These are phyloP conservation scores for Coccomyxa subellipsoidea DNA, from an alignment of 163 green algal species.

Conservation along the genomic window DNA sequence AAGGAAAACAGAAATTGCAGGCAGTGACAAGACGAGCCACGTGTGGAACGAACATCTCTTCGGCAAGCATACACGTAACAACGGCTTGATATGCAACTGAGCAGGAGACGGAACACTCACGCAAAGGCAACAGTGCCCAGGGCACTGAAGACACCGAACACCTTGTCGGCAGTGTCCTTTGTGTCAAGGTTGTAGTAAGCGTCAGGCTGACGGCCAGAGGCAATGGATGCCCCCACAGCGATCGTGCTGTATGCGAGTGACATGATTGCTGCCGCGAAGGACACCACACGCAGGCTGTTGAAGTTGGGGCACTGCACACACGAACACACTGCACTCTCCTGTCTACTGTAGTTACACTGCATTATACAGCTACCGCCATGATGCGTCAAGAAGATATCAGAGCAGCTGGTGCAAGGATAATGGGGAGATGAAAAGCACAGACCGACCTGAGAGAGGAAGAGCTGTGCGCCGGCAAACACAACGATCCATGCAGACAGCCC, in stretches of 20 bases:
- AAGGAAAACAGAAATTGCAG: neutral
- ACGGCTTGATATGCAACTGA: no score
- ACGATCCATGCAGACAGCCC: conserved; percentile 31
- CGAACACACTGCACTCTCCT: no score
- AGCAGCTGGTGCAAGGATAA: neutral
- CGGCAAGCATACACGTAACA: no score
- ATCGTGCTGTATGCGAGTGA: conserved; percentile 30
- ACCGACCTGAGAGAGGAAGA: conserved; percentile 24
- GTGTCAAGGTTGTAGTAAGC: conserved; percentile 22
- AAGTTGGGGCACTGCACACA: conserved; percentile 32
- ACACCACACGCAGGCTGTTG: conserved; percentile 20
- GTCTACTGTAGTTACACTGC: no score
- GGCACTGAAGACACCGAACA: conserved; percentile 42
- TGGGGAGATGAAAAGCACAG: neutral
- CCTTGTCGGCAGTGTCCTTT: neutral
- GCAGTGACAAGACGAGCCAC: no score
- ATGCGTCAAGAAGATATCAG: no score
- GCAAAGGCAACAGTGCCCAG: conserved; percentile 46
- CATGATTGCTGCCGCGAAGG: conserved; percentile 27
- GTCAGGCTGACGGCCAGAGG: conserved; percentile 6
- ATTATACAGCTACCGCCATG: no score
- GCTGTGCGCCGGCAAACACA: conserved; percentile 21
- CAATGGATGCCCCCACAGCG: conserved; percentile 15
- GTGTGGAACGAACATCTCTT: no score
- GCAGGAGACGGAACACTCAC: no score